Evolutionary conservation across 345 rosid species (phyloP).

Genomic region (Corchorus capsularis): DNA sequence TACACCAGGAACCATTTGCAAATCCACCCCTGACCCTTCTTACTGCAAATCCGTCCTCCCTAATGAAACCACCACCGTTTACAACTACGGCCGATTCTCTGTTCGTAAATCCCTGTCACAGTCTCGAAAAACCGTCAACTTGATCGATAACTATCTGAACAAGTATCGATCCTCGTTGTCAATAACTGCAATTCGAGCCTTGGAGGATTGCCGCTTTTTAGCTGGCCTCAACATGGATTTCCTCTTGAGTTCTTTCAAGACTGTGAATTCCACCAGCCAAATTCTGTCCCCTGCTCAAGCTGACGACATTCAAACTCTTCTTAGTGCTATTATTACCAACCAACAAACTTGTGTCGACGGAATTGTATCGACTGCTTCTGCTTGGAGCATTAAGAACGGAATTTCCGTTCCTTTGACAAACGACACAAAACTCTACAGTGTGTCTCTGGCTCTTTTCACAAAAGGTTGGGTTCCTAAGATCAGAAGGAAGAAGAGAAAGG

Average conservation of each 20-base stretch:
- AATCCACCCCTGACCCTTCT: slow-evolving; percentile 52
- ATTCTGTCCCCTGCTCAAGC: slow-evolving; percentile 46
- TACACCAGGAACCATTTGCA: slow-evolving; percentile 43
- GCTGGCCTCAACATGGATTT: slow-evolving; percentile 61
- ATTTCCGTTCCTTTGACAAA: slow-evolving; percentile 52
- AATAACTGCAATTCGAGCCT: slow-evolving; percentile 51
- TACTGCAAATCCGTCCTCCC: slow-evolving; percentile 58
- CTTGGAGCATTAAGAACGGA: slow-evolving; percentile 56
- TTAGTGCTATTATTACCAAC: slow-evolving; percentile 80
- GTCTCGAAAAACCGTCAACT: slow-evolving; percentile 52
- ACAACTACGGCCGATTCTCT: slow-evolving; percentile 54
- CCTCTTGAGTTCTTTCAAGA: slow-evolving; percentile 44
- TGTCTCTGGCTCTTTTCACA: slow-evolving; percentile 70
- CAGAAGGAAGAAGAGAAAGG: slow-evolving; percentile 30
- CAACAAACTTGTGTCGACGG: slow-evolving; percentile 80
- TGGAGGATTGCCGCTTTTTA: slow-evolving; percentile 68
- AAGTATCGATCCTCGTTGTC: slow-evolving; percentile 41
- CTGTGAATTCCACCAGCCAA: slow-evolving; percentile 40
- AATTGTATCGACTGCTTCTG: slow-evolving; percentile 44
- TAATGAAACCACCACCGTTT: slow-evolving; percentile 46
- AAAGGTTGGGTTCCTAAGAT: slow-evolving; percentile 73
- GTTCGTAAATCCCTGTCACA: slow-evolving; percentile 62
- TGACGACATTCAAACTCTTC: slow-evolving; percentile 68
- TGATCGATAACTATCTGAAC: slow-evolving; percentile 56
- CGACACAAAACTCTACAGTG: slow-evolving; percentile 77